These are phyloP conservation scores for Rhizophagus sp. DNA, from an alignment of 192 early-diverging fungal genomes.

Conservation along the genomic window DNA sequence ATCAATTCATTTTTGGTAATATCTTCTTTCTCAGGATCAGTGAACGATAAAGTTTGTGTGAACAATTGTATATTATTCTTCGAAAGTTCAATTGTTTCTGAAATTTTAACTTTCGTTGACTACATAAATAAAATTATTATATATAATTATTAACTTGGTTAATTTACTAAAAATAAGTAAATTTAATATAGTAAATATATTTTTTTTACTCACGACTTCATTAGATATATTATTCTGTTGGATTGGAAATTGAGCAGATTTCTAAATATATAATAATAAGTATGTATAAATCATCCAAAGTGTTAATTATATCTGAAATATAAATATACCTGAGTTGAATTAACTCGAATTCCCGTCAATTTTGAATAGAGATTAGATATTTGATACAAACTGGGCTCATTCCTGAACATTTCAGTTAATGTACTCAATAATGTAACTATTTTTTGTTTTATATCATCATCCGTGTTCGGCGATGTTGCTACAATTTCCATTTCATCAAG, in stretches of 20 bases:
- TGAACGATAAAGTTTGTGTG: slow-evolving; percentile 52
- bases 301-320: too few relatives aligned
- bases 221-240: background rate
- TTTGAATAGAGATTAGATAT: slow-evolving; percentile 11
- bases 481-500: slow-evolving; percentile 11
- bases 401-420: slow-evolving; percentile 1
- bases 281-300: too few relatives aligned
- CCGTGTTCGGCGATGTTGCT: background rate
- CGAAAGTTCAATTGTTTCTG: slow-evolving; percentile 51
- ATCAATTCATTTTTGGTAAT: slow-evolving; percentile 56
- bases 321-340: background rate
- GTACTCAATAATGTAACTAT: background rate
- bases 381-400: slow-evolving; percentile 22
- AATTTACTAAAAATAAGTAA: background rate
- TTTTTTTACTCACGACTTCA: background rate
- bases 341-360: background rate
- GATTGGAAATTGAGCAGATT: background rate
- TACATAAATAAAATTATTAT: background rate
- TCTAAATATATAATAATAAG: background rate
- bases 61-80: slow-evolving; percentile 55
- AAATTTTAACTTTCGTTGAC: slow-evolving; percentile 15
- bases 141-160: background rate
- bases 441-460: background rate
- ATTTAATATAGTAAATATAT: background rate
- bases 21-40: slow-evolving; percentile 53